Conservation (phyloP, 768 basidiomycete species). For the Boletus bicolor region DNA sequence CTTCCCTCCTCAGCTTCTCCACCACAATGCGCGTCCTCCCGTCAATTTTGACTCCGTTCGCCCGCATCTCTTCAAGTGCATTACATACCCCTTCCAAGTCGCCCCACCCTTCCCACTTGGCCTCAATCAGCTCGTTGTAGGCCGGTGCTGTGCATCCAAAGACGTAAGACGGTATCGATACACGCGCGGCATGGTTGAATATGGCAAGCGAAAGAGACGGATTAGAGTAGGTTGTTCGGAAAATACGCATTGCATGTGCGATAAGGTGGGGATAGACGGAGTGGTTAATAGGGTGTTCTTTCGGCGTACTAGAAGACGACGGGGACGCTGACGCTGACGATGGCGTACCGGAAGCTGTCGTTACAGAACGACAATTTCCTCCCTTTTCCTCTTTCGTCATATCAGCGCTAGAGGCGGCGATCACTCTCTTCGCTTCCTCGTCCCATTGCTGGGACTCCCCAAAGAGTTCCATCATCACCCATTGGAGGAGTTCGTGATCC, state of each 20-base stretch:
- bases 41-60: constrained; percentile 73
- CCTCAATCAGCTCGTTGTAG: constrained; percentile 85
- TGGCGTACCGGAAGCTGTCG: neutral
- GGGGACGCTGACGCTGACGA: neutral
- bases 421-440: constrained; percentile 41
- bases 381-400: neutral
- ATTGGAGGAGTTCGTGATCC: constrained; percentile 69
- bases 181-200: constrained; percentile 74
- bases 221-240: constrained; percentile 74
- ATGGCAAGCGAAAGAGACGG: constrained; percentile 80
- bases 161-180: constrained; percentile 79
- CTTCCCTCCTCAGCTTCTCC: constrained; percentile 61
- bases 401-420: constrained; percentile 21
- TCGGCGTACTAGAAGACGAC: neutral
- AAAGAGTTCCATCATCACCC: constrained; percentile 71
- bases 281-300: constrained; percentile 46
- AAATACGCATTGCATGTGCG: constrained; percentile 70
- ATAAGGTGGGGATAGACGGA: constrained; percentile 73
- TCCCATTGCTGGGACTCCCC: constrained; percentile 51
- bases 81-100: constrained; percentile 74
- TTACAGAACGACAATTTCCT: neutral
- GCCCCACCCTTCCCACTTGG: constrained; percentile 82
- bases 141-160: constrained; percentile 85
- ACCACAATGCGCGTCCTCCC: constrained; percentile 56
- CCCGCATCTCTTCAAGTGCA: constrained; percentile 76